Percentiles rank a stretch among this genome's conserved stretches.
phyloP scores from a whole-genome alignment of 2,329 filamentous ascomycete species.

The Xylariaceae sp. region DNA sequence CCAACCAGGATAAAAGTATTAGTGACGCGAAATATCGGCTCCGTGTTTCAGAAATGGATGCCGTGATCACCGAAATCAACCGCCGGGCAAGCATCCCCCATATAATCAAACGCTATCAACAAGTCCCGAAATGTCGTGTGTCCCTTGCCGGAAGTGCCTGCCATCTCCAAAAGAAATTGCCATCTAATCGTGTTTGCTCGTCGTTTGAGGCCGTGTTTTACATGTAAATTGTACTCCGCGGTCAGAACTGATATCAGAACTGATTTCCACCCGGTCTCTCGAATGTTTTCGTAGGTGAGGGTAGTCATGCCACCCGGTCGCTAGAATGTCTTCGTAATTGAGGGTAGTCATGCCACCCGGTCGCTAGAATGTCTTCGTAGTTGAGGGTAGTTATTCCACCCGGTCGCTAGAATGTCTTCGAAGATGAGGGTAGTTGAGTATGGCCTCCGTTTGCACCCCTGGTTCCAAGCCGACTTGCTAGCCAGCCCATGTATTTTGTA shows the following conservation, averaged over 20 bases:
- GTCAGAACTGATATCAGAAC: background rate
- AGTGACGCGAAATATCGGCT: constrained; percentile 9
- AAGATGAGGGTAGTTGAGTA: background rate
- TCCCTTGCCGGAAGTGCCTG: background rate
- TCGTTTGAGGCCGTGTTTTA: constrained; percentile 12
- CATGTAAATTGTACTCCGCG: background rate
- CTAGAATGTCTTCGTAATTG: no score
- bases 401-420: background rate
- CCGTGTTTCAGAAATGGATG: constrained; percentile 21
- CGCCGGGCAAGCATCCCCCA: constrained; percentile 25
- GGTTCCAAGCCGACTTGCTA: constrained; percentile 18
- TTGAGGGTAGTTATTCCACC: background rate
- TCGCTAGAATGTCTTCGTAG: no score
- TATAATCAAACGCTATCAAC: constrained; percentile 8
- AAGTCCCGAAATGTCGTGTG: background rate
- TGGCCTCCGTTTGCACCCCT: background rate
- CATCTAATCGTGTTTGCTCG: background rate
- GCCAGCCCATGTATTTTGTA: background rate
- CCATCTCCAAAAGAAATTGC: background rate
- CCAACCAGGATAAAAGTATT: constrained; percentile 8
- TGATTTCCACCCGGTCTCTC: background rate
- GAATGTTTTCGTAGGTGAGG: background rate
- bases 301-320: background rate
- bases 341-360: background rate
- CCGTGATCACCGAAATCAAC: constrained; percentile 26